Base-by-base conservation (phyloP, 306 rosid genomes). In the Amphicarpaea edgeworthii region DNA sequence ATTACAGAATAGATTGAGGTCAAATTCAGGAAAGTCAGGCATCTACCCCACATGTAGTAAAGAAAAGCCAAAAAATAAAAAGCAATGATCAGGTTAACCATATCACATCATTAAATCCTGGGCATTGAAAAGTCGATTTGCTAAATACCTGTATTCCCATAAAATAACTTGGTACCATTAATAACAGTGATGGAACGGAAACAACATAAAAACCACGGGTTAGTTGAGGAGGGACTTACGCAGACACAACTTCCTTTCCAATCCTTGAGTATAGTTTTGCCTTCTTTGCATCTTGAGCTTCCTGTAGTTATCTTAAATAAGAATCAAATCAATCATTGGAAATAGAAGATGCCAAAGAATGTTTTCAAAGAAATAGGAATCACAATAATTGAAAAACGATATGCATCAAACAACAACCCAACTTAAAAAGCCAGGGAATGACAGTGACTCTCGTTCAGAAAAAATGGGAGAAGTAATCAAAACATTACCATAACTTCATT, bases 211-310 rank as follows among this genome's bases (percentile, higher is more conserved):
- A 72, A 47, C 45, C 7, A 59, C 8, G 15, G 11, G 38, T 63
- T n/a, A 65, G 69, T 34, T 7, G 43, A 54, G 58, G 70, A 79
- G 40, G 58, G 65, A 87, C 97, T 82, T 87, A 94, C 96, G 98
- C 96, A 54, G 96, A 92, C 54, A 95, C 91, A 57, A 90, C 96
- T 67, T 95, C 95, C 90, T 95, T 95, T 60, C 97, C 98, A 10
- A 92, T 90, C 87, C 88, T 87, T 12, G 90, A 77, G 75, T 84
- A 92, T 16, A 95, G 89, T 86, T 95, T 95, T 67, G 86, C 82
- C 84, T 89, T 93, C 89, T 89, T 93, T 28, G 90, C 91, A 86
- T 91, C 84, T 76, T 90, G 89, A 68, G 85, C 84, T 20, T 83
- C 93, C 98, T 89, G 84, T 70, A 79, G 47, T 72, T 12, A 32